Base-by-base conservation (phyloP, 495 filamentous ascomycete species). In the Xylaria palmicola region DNA sequence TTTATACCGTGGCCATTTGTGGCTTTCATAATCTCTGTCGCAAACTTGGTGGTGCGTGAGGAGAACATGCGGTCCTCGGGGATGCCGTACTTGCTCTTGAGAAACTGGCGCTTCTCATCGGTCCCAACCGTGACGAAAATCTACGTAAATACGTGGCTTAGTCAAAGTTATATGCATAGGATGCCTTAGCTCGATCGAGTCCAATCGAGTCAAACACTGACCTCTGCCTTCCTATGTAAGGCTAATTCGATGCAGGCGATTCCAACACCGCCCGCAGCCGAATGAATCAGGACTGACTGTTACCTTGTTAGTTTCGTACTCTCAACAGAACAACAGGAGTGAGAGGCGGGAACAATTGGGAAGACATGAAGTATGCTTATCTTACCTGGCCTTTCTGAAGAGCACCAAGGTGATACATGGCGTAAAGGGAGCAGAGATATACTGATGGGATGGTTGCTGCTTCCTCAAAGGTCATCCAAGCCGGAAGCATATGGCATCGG, bases 281-380 rank as follows among this genome's bases (percentile, higher is more conserved):
- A 72, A 51, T 86, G 81, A 45, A 88, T 83, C 10, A 88, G 72
- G 3, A 87, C 73, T 1, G 76, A 1, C 79, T 67, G 0, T 74
- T 67, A 0, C 6, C 32, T 13, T 6, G 32, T 36, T 6, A 36
- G 32, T 36, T 6, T 36, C 6, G 6, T 13, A 36, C 6, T 13
- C 32, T 36, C 13, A 13, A 36, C 6, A 36, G 32, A 13, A 13
- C 6, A 13, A 36, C 6, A 36, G 32, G 13, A 13, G 32, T 36
- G 6, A 6, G 32, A 13, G 32, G n/a, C n/a, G n/a, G n/a, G n/a
- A n/a, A n/a, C n/a, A n/a, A n/a, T n/a, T n/a, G n/a, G n/a, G n/a
- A n/a, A n/a, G n/a, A n/a, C n/a, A n/a, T n/a, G n/a, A n/a, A n/a
- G n/a, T n/a, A n/a, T n/a, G 39, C 6, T 17, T 17, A 17, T 6